Percentiles rank a stretch among this genome's conserved stretches.
phyloP scores from a whole-genome alignment of 345 rosid genomes.

The Hibiscus tridactylites region DNA sequence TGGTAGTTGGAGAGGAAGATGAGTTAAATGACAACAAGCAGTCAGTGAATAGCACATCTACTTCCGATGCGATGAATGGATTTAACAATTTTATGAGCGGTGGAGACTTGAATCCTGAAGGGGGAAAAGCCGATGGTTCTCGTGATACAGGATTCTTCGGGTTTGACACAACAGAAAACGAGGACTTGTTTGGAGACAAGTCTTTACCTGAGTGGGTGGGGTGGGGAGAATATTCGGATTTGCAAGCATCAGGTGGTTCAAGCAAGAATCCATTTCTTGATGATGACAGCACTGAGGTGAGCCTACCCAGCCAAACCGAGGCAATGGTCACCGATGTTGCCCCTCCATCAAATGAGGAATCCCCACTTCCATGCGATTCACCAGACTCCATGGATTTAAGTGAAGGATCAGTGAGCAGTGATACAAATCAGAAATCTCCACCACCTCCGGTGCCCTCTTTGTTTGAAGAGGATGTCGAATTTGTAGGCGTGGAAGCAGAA shows the following conservation, averaged over 20 bases:
- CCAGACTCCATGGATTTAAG: constrained; percentile 28
- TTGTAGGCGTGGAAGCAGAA: constrained; percentile 82
- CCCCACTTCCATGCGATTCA: constrained; percentile 50
- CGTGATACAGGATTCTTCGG: constrained; percentile 37
- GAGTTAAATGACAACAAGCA: constrained; percentile 47
- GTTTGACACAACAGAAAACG: constrained; percentile 48
- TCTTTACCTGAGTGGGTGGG: constrained; percentile 81
- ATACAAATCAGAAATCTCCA: constrained; percentile 30
- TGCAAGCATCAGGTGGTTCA: constrained; percentile 48
- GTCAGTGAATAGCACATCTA: constrained; percentile 38
- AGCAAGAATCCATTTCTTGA: constrained; percentile 66
- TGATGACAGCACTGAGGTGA: constrained; percentile 32
- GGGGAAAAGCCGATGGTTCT: constrained; percentile 28
- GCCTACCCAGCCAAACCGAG: constrained; percentile 23
- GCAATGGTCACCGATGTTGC: constrained; percentile 22
- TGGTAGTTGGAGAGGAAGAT: constrained; percentile 73
- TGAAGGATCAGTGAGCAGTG: constrained; percentile 33
- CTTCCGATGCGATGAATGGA: constrained; percentile 34
- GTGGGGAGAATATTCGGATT: constrained; percentile 61
- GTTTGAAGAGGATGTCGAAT: constrained; percentile 94
- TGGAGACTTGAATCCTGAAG: constrained; percentile 22
- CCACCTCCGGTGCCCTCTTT: constrained; percentile 38
- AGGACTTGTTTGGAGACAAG: constrained; percentile 48
- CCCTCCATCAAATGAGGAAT: constrained; percentile 31
- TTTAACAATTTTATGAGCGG: constrained; percentile 18